A percentile compares a stretch with the other conserved stretches of the same genome.
Conservation (phyloP, 139 green algal genomes). For the Monoraphidium neglectum region DNA sequence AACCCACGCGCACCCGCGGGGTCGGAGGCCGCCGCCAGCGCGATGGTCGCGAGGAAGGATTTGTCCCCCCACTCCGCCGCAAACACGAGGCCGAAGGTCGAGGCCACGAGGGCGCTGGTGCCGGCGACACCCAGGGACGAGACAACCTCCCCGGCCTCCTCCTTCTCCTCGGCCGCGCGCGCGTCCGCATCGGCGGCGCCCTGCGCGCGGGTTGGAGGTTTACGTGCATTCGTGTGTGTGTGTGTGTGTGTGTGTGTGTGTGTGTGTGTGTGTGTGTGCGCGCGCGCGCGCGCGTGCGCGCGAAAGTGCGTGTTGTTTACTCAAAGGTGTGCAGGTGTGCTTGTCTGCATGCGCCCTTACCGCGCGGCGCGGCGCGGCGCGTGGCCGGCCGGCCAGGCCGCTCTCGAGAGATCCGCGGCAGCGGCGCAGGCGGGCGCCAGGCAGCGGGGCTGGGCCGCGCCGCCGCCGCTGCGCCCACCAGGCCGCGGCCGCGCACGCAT, state of each 20-base stretch:
- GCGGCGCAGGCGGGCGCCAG: no score
- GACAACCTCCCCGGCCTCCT: slow-evolving; percentile 68
- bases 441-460: no score
- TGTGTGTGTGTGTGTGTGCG: neutral
- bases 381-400: neutral
- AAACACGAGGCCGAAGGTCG: slow-evolving; percentile 97
- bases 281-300: neutral
- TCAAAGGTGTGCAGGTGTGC: neutral
- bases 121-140: neutral
- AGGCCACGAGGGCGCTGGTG: slow-evolving; percentile 57
- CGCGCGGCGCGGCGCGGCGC: no score
- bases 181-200: slow-evolving; percentile 65
- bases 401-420: no score
- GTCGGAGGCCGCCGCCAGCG: slow-evolving; percentile 78
- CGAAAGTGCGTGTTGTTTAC: no score
- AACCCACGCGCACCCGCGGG: slow-evolving; percentile 52
- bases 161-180: slow-evolving; percentile 73
- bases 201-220: slow-evolving; percentile 26
- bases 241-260: neutral
- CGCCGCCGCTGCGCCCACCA: no score
- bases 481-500: no score
- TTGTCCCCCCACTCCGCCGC: slow-evolving; percentile 99
- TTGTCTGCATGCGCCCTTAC: neutral
- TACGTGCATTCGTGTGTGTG: neutral
- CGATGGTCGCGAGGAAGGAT: slow-evolving; percentile 98